Base-by-base conservation (phyloP, 208 protist species). In the Leishmania arabica region DNA sequence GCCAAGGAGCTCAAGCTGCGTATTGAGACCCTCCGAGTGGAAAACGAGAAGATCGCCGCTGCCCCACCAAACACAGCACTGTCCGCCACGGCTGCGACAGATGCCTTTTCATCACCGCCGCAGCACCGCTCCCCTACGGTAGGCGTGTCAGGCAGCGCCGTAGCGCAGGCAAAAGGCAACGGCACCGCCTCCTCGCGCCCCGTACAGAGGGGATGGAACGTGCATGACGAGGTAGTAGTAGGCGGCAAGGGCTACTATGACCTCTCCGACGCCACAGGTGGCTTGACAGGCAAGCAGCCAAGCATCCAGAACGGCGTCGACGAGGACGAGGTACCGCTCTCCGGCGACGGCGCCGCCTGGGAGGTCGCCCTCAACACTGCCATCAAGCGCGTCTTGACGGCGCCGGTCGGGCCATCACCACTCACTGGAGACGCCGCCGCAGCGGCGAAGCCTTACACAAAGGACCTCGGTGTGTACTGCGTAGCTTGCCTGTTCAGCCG, bases 1-100 rank as follows among this genome's bases (percentile, higher is more conserved):
- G 95, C 96, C 62, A 98, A 98, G 84, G 68, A 89, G 40, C 78
- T 98, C 27, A 98, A 97, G 77, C 73, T 72, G 62, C 81, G 88
- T 65, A 98, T 98, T 60, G 90, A 93, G n/a, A 72, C 75, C 37
- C 79, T 97, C 13, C 84, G 87, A 24, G 53, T 40, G 37, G 77
- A 19, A 6, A 79, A 45, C 45, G 78, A 82, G 66, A 69, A 49
- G 78, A 53, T 77, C 0, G 73, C 78, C 53, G 62, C 53, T 34
- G 56, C 62, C 3, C 3, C 51, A 19, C 78, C 53, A 3, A 79
- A 49, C 24, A 53, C 78, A 4, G 42, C 24, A 27, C 66, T 62
- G 58, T 58, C 72, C 27, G 8, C 60, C n/a, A 8, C 51, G 53
- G 24, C 37, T 19, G 42, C 1, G 11, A 77, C 5, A 65, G 56